Percentiles rank a stretch among this genome's conserved stretches.
Evolutionary conservation across 495 filamentous ascomycete species (phyloP).

Genomic region (Penicillium salamii): DNA sequence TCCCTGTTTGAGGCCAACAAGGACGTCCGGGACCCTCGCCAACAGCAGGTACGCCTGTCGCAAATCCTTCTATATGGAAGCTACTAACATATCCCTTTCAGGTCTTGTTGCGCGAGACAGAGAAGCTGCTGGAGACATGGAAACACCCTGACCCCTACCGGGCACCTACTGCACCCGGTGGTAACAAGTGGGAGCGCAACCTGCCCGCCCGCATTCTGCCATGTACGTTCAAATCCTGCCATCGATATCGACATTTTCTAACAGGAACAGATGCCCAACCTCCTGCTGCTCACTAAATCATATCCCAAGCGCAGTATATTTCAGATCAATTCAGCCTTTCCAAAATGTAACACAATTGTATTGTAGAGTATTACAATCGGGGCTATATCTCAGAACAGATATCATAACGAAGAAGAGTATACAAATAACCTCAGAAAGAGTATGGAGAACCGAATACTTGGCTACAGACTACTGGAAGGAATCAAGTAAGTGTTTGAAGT

Average conservation of each 20-base stretch:
- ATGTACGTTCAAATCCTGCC: conserved; percentile 56
- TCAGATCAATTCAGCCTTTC: not conserved
- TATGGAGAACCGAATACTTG: too few species aligned
- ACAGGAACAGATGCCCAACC: conserved; percentile 12
- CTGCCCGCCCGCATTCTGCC: conserved; percentile 73
- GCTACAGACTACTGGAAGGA: too few species aligned
- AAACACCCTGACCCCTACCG: conserved; percentile 95
- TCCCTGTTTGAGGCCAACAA: conserved; percentile 94
- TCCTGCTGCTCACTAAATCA: conserved; percentile 11
- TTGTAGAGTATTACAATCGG: not conserved
- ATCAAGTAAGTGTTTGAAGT: conserved; percentile 7
- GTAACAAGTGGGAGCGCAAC: conserved; percentile 96
- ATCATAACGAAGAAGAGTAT: too few species aligned
- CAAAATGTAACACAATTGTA: not conserved
- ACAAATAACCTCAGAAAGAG: too few species aligned
- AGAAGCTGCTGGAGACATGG: conserved; percentile 85
- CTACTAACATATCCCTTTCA: conserved; percentile 29
- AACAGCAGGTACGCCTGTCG: conserved; percentile 66
- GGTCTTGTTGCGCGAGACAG: conserved; percentile 81
- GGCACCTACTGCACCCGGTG: conserved; percentile 87
- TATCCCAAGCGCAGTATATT: not conserved
- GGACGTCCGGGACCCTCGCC: conserved; percentile 78
- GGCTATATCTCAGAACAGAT: too few species aligned
- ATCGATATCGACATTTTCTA: not conserved
- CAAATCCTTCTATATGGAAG: not conserved